Evolutionary conservation across 306 rosid genomes (phyloP), one percentile per base, ranked within the genome.

Genomic region (Vicia faba): DNA sequence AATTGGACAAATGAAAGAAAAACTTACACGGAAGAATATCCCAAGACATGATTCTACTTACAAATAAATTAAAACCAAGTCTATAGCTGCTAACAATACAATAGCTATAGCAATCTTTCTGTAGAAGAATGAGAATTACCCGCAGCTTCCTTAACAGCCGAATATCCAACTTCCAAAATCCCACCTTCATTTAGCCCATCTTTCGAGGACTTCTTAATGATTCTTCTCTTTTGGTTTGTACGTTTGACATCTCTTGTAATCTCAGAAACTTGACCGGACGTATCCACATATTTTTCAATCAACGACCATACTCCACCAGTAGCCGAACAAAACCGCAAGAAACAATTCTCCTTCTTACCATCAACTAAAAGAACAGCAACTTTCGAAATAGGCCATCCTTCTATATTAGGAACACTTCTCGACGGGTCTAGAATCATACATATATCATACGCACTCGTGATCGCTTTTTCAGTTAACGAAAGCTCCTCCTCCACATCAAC

Each of bases 271-370:
- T 69, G 77, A 61, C 51, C 35, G 19, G 62, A 69, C 51, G 40
- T 20, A 31, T 80, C 85, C 49, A 70, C 63, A 35, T 72, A 88
- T 76, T 85, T 87, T 75, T 86, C 91, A 75, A 88, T 65, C 78
- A 83, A 68, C 38, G 96, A 88, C 96, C 96, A 86, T 36, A 80
- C 87, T 26, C 97, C 93, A 39, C 79, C 67, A 13, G 96, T 91
- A 50, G 55, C 66, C 71, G 81, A 82, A 81, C 73, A 39, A 67
- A 57, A 75, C 39, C 5, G 39, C 80, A 91, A 83, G 23, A 66
- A 58, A 75, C 91, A 91, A 26, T 78, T 75, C 73, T 91, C 89
- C 64, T 72, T 83, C 78, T 76, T 75, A 49, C 69, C 38, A 76
- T 88, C 87, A 0, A 83, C 25, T 44, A 91, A 82, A 73, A 91